phyloP scores from a whole-genome alignment of 2,329 filamentous ascomycete species.

The Aspergillus hortae region DNA sequence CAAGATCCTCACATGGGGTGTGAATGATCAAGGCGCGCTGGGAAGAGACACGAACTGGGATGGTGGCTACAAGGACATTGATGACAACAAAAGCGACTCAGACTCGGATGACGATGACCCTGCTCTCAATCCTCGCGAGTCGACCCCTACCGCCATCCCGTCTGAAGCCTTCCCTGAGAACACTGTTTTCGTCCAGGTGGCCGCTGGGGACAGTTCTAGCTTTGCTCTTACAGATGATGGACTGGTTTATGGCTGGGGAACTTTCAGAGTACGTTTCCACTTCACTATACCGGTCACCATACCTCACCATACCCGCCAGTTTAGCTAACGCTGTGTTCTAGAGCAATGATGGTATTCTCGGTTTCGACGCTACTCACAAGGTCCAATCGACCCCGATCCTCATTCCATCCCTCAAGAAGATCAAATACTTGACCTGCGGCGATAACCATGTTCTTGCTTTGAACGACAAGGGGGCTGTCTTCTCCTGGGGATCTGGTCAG shows the following conservation, averaged over 20 bases:
- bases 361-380: constrained; percentile 48
- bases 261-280: constrained; percentile 50
- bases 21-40: constrained; percentile 79
- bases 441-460: constrained; percentile 58
- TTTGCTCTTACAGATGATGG: constrained; percentile 61
- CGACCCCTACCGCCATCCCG: constrained; percentile 52
- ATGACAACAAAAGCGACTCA: constrained; percentile 33
- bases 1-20: constrained; percentile 80
- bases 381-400: constrained; percentile 47
- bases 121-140: constrained; percentile 56
- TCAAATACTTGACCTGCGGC: constrained; percentile 52
- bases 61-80: constrained; percentile 56
- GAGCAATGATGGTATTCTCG: constrained; percentile 63
- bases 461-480: constrained; percentile 57
- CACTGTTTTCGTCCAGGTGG: constrained; percentile 55
- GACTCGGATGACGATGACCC: constrained; percentile 50
- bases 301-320: constrained; percentile 2
- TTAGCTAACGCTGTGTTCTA: constrained; percentile 23
- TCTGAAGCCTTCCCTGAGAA: constrained; percentile 48
- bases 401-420: constrained; percentile 52
- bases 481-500: constrained; percentile 63
- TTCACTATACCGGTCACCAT: constrained; percentile 2
- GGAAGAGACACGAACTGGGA: constrained; percentile 70
- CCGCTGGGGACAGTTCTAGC: constrained; percentile 57
- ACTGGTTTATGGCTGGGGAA: constrained; percentile 60